A percentile compares a stretch with the other conserved stretches of the same genome.
Conservation (phyloP, 1,284 basidiomycete genomes). For the Cutaneotrichosporon cavernicola region DNA sequence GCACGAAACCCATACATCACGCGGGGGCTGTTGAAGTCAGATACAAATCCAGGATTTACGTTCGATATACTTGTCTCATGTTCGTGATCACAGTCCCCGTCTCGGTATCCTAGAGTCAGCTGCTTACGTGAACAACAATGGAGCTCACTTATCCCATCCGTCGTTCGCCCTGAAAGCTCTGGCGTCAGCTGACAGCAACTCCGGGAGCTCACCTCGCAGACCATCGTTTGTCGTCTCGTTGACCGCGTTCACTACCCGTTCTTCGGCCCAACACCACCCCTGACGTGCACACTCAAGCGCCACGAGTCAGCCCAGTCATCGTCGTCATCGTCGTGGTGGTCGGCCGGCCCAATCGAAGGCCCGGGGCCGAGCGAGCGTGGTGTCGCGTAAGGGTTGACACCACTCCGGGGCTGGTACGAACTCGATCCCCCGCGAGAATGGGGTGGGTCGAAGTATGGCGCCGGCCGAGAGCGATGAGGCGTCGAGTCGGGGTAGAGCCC, state of each 20-base stretch:
- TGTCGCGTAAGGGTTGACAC: background rate
- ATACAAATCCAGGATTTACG: conserved; percentile 9
- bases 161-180: no score
- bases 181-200: no score
- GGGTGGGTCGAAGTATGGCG: background rate
- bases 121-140: background rate
- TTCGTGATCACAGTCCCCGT: background rate
- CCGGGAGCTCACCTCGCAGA: background rate
- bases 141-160: background rate
- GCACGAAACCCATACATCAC: conserved; percentile 2
- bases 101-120: background rate
- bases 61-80: background rate
- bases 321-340: background rate
- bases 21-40: no score
- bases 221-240: background rate
- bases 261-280: background rate
- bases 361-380: background rate
- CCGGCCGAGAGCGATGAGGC: background rate
- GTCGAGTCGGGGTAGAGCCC: background rate
- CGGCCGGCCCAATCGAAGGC: background rate
- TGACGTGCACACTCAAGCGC: background rate
- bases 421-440: background rate
- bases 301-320: background rate
- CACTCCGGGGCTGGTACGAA: background rate
- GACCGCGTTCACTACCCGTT: background rate